These are phyloP conservation scores for Helotiales sp. DNA, from an alignment of 2,329 filamentous ascomycete species.

Conservation along the genomic window DNA sequence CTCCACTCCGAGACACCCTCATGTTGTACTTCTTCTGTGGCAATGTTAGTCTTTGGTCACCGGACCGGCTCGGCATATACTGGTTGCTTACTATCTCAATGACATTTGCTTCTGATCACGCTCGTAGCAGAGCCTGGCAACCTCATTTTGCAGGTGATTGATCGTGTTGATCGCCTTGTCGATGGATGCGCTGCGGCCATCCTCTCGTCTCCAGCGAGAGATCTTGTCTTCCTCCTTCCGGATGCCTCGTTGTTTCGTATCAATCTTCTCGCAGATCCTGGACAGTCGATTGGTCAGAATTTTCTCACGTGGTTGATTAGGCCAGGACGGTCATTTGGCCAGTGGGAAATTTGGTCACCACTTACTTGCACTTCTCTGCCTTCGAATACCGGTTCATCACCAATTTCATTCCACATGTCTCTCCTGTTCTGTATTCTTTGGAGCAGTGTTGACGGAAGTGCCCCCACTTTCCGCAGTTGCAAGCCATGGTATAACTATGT, in stretches of 20 bases:
- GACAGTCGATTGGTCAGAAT: not conserved
- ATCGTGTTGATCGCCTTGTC: conserved; percentile 61
- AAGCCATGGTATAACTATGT: conserved; percentile 59
- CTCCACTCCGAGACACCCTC: not conserved
- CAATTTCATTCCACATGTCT: conserved; percentile 94
- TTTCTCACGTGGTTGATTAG: not conserved
- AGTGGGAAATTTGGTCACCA: not conserved
- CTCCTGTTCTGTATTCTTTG: conserved; percentile 92
- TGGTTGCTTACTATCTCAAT: conserved; percentile 20
- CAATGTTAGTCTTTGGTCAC: not conserved
- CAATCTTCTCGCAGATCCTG: conserved; percentile 80
- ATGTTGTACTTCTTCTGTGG: not conserved
- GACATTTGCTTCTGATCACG: conserved; percentile 13
- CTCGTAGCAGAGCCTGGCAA: conserved; percentile 50
- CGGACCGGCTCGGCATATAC: not conserved
- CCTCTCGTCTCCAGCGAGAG: conserved; percentile 66
- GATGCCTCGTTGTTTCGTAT: conserved; percentile 79
- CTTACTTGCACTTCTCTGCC: conserved; percentile 64
- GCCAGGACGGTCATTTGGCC: too few relatives aligned
- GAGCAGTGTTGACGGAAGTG: conserved; percentile 91
- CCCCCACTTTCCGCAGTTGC: conserved; percentile 94
- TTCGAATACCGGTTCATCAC: conserved; percentile 75
- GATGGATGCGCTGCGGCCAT: conserved; percentile 23
- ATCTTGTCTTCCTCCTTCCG: conserved; percentile 77
- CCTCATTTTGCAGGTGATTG: conserved; percentile 65